Percentiles rank a stretch among this genome's conserved stretches.
These are phyloP conservation scores for Monosporascus sp. DNA, from an alignment of 2,329 filamentous ascomycete species.

Conservation along the genomic window DNA sequence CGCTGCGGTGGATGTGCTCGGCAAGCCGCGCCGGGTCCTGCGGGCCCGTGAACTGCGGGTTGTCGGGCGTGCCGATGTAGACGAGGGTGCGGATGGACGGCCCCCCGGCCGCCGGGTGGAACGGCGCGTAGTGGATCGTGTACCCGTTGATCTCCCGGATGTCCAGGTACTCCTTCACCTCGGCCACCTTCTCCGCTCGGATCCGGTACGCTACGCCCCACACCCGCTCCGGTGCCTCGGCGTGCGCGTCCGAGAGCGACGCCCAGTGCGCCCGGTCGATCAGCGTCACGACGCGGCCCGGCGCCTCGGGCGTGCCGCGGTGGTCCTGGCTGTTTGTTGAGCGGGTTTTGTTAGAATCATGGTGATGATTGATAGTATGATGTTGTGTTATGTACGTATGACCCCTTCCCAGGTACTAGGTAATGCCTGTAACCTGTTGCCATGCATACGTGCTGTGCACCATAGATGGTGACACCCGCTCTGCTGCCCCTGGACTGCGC, in stretches of 20 bases:
- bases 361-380: neutral
- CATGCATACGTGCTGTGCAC: too few species aligned
- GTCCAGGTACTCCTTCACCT: slow-evolving; percentile 86
- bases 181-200: slow-evolving; percentile 60
- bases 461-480: too few species aligned
- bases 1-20: slow-evolving; percentile 69
- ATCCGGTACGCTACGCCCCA: slow-evolving; percentile 96
- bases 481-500: too few species aligned
- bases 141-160: slow-evolving; percentile 98
- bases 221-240: slow-evolving; percentile 58
- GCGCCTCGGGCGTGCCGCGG: slow-evolving; percentile 79
- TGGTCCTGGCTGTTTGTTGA: slow-evolving; percentile 71
- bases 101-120: slow-evolving; percentile 53
- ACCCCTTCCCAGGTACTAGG: neutral
- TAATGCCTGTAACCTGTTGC: too few species aligned
- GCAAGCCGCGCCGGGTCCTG: slow-evolving; percentile 76
- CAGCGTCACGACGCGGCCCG: slow-evolving; percentile 88
- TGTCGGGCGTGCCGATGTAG: slow-evolving; percentile 91
- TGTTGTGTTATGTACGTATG: slow-evolving; percentile 9
- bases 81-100: slow-evolving; percentile 56
- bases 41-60: slow-evolving; percentile 83
- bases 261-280: slow-evolving; percentile 83
- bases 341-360: neutral
- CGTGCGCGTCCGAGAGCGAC: slow-evolving; percentile 63
- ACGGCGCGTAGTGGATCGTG: slow-evolving; percentile 84